Base-by-base conservation (phyloP, 345 rosid genomes). In the Dimocarpus longan region DNA sequence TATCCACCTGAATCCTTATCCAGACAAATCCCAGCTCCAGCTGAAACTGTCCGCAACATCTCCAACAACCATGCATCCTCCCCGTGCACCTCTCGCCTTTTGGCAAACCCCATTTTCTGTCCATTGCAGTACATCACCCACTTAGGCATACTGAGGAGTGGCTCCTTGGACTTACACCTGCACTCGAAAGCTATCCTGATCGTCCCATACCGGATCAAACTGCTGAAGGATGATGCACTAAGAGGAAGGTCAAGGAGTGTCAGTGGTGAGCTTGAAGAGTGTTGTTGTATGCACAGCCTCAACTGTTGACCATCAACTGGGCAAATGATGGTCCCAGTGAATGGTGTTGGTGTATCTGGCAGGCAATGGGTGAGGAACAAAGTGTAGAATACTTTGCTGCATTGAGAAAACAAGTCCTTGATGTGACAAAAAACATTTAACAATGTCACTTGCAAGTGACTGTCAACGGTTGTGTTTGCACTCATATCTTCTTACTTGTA, bases 81-180 rank as follows among this genome's bases (percentile, higher is more conserved):
- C n/a, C 76, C 70, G 3, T 18, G 26, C 56, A 54, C 79, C 22
- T 24, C 22, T 78, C 76, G 69, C 43, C 59, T 76, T 2, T 2
- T 57, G 2, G 76, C 83, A 19, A 77, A 66, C 50, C 81, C 85
- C 44, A 82, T 64, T 54, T 76, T 75, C 68, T 39, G 62, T 2
- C 81, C 79, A 40, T 82, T 85, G 76, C 81, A 74, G 21, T 79
- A 2, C 56, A 76, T 82, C 21, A 62, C 43, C 85, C 81, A 82
- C 67, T 8, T 43, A 8, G 52, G 68, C 19, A 39, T 60, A 42
- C 68, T 42, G 8, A 60, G 46, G 16, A 73, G 76, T 10, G 66
- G 68, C 22, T 60, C 68, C 39, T 16, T 43, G 2, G 67, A 16
- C 21, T 68, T 71, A 22, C 26, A 62, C 1, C 1, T n/a, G 63